Base-by-base conservation (phyloP, 148 eudicot genomes). In the Hydrangea macrophylla region DNA sequence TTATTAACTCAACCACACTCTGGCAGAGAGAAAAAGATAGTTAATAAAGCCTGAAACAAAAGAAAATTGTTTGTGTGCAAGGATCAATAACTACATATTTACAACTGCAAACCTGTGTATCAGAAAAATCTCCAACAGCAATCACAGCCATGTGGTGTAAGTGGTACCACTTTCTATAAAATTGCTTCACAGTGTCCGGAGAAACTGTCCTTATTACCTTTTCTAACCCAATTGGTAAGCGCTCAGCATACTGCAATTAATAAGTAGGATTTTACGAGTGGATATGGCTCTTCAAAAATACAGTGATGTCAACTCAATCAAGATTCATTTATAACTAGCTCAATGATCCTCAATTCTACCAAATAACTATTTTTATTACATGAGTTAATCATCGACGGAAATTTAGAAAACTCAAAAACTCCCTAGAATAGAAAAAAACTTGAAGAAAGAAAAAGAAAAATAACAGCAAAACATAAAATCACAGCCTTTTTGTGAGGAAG, bases 81-180 rank as follows among this genome's bases (percentile, higher is more conserved):
- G 10, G 55, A 62, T 57, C 9, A 42, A n/a, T n/a, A n/a, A n/a
- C 40, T 42, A 68, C 35, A 18, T 58, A 27, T 28, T 66, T 58
- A 23, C 25, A 27, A 55, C 65, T 48, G 28, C 68, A 50, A 70
- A 89, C 97, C 96, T 89, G 82, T 31, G 96, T 79, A 63, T 85
- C 84, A 67, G 96, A 71, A 65, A 92, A 92, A 78, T 92, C 96
- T 79, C 97, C 96, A 70, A 92, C 87, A 74, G 96, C 97, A 68
- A 89, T 81, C 68, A 92, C 83, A 32, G 97, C 92, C 96, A 89
- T 92, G 78, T 87, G 78, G 60, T 77, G 76, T 73, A 92, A 71
- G 79, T 87, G 80, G 80, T 92, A 89, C 97, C 96, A 89, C 74
- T 83, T 92, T 64, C 57, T 80, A 67, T 85, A 92, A 53, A 92